phyloP scores from a whole-genome alignment of 805 yeast species.

The Cephaloascus albidus region DNA sequence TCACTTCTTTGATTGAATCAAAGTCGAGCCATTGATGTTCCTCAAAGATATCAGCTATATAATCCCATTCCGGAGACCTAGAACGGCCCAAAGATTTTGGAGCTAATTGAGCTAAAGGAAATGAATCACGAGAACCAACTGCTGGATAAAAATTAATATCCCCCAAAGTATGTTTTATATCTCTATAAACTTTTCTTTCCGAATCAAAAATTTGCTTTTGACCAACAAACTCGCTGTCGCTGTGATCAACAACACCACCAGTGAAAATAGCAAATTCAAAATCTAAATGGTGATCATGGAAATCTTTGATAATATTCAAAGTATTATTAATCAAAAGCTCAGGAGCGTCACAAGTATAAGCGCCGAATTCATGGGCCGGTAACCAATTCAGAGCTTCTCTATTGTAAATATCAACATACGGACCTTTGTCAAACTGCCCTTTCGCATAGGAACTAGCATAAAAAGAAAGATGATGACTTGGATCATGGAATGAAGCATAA shows the following conservation, averaged over 20 bases:
- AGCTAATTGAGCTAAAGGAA: slow-evolving; percentile 1
- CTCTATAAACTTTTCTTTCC: not conserved
- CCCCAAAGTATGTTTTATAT: not conserved
- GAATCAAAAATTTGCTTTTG: not conserved
- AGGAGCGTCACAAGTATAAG: slow-evolving; percentile 4
- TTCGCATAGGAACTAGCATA: slow-evolving; percentile 6
- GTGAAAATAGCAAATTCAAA: slow-evolving; percentile 4
- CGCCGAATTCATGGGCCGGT: slow-evolving; percentile 4
- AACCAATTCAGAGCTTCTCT: not conserved
- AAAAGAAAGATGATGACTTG: slow-evolving; percentile 2
- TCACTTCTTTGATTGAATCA: not conserved
- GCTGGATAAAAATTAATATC: slow-evolving; percentile 2
- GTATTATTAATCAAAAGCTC: slow-evolving; percentile 2
- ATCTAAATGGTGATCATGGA: slow-evolving; percentile 2
- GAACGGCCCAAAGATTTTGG: not conserved
- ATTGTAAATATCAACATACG: slow-evolving; percentile 3
- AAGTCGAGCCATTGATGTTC: slow-evolving; percentile 2
- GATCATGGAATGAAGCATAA: slow-evolving; percentile 2
- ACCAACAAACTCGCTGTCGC: not conserved
- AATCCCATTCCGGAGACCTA: not conserved
- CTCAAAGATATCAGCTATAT: slow-evolving; percentile 2
- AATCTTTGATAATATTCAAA: slow-evolving; percentile 1
- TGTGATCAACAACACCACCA: slow-evolving; percentile 3
- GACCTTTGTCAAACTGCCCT: slow-evolving; percentile 8
- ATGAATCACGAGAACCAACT: slow-evolving; percentile 2